A percentile compares a stretch with the other conserved stretches of the same genome.
phyloP scores from a whole-genome alignment of 768 basidiomycete species.

The Phanerodontia chrysosporium region DNA sequence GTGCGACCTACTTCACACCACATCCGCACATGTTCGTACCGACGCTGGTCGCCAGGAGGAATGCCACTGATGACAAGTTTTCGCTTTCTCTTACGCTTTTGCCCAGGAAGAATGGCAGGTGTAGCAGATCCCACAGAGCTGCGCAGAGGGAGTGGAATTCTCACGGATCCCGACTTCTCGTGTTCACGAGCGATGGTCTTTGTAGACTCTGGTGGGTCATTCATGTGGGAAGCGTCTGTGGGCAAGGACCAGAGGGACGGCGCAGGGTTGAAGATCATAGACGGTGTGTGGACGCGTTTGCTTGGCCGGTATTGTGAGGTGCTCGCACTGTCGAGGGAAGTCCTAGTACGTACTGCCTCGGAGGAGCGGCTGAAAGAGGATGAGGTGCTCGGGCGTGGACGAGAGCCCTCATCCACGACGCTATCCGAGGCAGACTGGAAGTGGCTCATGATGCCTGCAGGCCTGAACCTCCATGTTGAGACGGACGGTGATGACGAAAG shows the following conservation, averaged over 20 bases:
- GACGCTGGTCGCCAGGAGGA: conserved; percentile 50
- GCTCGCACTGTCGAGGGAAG: conserved; percentile 27
- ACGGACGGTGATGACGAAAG: conserved; percentile 13
- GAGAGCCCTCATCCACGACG: neutral
- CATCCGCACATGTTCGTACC: conserved; percentile 61
- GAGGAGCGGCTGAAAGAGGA: conserved; percentile 42
- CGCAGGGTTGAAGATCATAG: conserved; percentile 30
- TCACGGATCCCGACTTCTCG: conserved; percentile 26
- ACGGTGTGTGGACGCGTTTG: conserved; percentile 30
- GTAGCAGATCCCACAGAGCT: conserved; percentile 18
- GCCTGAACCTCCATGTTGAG: conserved; percentile 28
- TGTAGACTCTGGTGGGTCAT: conserved; percentile 30
- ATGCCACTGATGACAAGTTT: conserved; percentile 70
- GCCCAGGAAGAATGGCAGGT: conserved; percentile 31
- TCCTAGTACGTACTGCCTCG: conserved; percentile 29
- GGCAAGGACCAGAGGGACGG: conserved; percentile 37
- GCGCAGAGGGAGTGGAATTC: conserved; percentile 30
- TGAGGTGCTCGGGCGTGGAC: conserved; percentile 13
- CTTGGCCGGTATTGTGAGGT: conserved; percentile 47
- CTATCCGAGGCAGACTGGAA: conserved; percentile 28
- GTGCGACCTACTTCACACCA: conserved; percentile 67
- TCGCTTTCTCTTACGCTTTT: conserved; percentile 44
- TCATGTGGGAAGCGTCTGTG: conserved; percentile 35
- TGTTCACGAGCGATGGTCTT: conserved; percentile 26
- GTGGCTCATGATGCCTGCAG: conserved; percentile 59